Evolutionary conservation across 1,284 basidiomycete genomes (phyloP), one percentile per base, ranked within the genome.

Genomic region (Xerocomus amazonicus): DNA sequence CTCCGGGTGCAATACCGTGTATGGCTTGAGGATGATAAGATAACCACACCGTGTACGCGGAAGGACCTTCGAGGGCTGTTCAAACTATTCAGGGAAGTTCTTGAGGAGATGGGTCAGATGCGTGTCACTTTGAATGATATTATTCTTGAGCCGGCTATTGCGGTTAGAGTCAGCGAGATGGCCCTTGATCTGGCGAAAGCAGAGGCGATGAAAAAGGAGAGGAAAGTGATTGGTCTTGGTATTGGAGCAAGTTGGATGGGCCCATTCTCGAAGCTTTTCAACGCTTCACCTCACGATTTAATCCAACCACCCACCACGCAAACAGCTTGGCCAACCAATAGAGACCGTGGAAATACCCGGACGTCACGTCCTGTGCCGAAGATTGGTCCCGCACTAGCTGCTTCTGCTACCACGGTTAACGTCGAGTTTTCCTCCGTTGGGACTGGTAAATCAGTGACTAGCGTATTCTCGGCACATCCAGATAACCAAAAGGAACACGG

Each of bases 371-470:
- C 77, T 0, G 79, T 77, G 12, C 80, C 88, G 0, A 97, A 96
- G 66, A 76, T 87, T 17, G 80, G 81, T 1, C 85, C 92, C 1
- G 90, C 89, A 14, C 79, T 92, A 19, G 84, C 87, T 6, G 90
- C 94, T 4, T 90, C 88, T 16, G 78, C 89, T 1, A 93, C 89
- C 31, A 92, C 90, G 0, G 92, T 97, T 58, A 94, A 92, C 53
- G 92, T 97, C 47, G 93, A 96, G 72, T 96, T 96, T 69, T 90
- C 85, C 6, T 86, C 87, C 3, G 71, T 80, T 2, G 89, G 86
- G 14, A 78, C 84, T 8, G 84, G 90, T 14, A 76, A 86, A 50
- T 82, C 89, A 0, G 79, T 85, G n/a, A 84, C 86, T 13, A 83
- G 75, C 56, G 74, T 79, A 27, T 69, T 72, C 49, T 67, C 72